Conservation (phyloP, 768 basidiomycete genomes). For the Daedalea quercina region DNA sequence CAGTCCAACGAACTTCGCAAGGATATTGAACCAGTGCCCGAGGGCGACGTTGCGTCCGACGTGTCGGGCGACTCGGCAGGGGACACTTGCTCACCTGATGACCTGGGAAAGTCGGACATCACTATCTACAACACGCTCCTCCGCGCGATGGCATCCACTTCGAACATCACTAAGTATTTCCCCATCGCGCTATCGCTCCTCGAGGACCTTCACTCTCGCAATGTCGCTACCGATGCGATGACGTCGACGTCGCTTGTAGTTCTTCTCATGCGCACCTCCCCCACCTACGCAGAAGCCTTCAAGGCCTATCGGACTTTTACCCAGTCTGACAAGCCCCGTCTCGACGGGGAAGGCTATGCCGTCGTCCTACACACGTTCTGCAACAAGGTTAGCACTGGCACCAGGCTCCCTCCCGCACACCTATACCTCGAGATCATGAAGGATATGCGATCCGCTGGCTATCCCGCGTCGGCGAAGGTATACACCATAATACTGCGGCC, state of each 20-base stretch:
- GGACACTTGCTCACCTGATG: background rate
- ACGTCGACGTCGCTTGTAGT: slow-evolving; percentile 48
- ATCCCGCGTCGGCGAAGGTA: slow-evolving; percentile 47
- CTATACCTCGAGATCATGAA: slow-evolving; percentile 65
- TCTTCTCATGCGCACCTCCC: slow-evolving; percentile 58
- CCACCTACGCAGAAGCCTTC: slow-evolving; percentile 53
- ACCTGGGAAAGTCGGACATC: slow-evolving; percentile 9
- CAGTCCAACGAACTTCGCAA: slow-evolving; percentile 38
- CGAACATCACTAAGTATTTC: slow-evolving; percentile 40
- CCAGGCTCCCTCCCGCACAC: slow-evolving; percentile 12
- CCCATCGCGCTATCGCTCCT: slow-evolving; percentile 44
- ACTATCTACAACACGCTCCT: slow-evolving; percentile 43
- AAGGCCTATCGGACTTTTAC: slow-evolving; percentile 45
- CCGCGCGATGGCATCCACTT: slow-evolving; percentile 31
- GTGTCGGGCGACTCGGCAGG: background rate
- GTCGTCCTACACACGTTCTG: slow-evolving; percentile 61
- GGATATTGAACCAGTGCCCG: background rate
- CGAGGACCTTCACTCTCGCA: slow-evolving; percentile 56
- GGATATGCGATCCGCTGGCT: slow-evolving; percentile 70
- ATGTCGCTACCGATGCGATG: slow-evolving; percentile 37
- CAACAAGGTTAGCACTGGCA: slow-evolving; percentile 36
- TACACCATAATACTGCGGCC: slow-evolving; percentile 64
- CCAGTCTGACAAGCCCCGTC: slow-evolving; percentile 16
- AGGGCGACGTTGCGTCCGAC: background rate
- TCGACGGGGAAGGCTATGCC: slow-evolving; percentile 55